Base-by-base conservation (phyloP, 768 basidiomycete species). In the Aureoboletus auriporus region DNA sequence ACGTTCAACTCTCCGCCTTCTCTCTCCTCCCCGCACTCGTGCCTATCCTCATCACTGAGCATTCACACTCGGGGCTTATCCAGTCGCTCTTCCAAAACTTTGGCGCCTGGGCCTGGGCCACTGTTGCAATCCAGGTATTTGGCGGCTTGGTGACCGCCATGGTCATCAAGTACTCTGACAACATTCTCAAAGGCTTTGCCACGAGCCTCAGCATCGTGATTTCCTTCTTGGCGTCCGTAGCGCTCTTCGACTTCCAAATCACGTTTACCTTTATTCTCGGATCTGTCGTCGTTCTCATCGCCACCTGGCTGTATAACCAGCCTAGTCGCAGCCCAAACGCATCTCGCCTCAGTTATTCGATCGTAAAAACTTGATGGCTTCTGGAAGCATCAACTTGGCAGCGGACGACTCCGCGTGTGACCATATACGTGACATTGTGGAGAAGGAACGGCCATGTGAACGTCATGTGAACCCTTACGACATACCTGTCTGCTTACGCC, bases 131-230 rank as follows among this genome's bases (percentile, higher is more conserved):
- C 16, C 92, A 96, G 69, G 92, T 94, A 5, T 66, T 94, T 17
- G 93, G 93, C n/a, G 93, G 93, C 1, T 72, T 96, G 43, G 74
- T 96, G 56, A 96, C 93, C 6, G 93, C 93, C 2, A 71, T 95
- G 68, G 93, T 95, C 34, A 95, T 95, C 78, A 89, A 93, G 63
- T 93, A 94, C 65, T 84, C 89, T 40, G 90, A 91, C 66, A 94
- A 93, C 68, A 89, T 87, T 54, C 74, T 88, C 65, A 93, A 93
- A 69, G 95, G 95, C 30, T 97, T 98, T 62, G 95, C 95, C 10
- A 97, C 95, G 5, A 89, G 86, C 54, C 75, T 98, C 52, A 89
- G 86, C 69, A 97, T 97, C 66, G 84, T 97, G 62, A 82, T 97
- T 52, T 93, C 93, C 23, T 98, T 96, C 80, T 75, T 93, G 47